Evolutionary conservation across 2,329 filamentous ascomycete species (phyloP).

Genomic region (Salinomyces thailandicus): DNA sequence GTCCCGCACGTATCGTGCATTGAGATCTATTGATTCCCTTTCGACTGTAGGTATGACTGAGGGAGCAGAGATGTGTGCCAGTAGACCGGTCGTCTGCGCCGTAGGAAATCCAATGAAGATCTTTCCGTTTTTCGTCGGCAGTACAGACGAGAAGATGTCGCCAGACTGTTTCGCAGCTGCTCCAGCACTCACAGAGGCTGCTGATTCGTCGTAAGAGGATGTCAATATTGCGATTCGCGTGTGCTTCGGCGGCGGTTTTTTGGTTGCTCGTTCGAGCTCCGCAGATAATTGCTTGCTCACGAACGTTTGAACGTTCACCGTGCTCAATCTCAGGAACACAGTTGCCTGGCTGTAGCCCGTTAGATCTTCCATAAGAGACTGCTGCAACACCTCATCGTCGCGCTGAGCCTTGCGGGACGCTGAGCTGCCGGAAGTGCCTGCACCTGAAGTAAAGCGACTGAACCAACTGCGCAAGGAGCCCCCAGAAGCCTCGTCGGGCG

Average conservation of each 20-base stretch:
- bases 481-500: slow-evolving; percentile 11
- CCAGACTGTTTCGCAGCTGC: slow-evolving; percentile 46
- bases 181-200: slow-evolving; percentile 52
- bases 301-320: slow-evolving; percentile 68
- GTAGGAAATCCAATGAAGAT: slow-evolving; percentile 98
- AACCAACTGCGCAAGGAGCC: slow-evolving; percentile 61
- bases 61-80: slow-evolving; percentile 88
- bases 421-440: slow-evolving; percentile 37
- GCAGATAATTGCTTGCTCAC: slow-evolving; percentile 62
- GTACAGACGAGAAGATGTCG: slow-evolving; percentile 80
- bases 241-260: slow-evolving; percentile 85
- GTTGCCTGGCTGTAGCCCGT: slow-evolving; percentile 60
- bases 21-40: slow-evolving; percentile 90
- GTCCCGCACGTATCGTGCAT: slow-evolving; percentile 83
- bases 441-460: slow-evolving; percentile 46
- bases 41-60: slow-evolving; percentile 97
- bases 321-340: slow-evolving; percentile 82
- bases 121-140: slow-evolving; percentile 78
- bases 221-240: slow-evolving; percentile 82
- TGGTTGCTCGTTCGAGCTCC: slow-evolving; percentile 89
- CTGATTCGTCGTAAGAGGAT: slow-evolving; percentile 74
- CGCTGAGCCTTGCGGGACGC: slow-evolving; percentile 48
- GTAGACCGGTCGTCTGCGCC: slow-evolving; percentile 87
- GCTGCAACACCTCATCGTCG: slow-evolving; percentile 54
- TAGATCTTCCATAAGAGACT: slow-evolving; percentile 58